phyloP scores from a whole-genome alignment of 106 monocot genomes.

The Gastrodia elata region DNA sequence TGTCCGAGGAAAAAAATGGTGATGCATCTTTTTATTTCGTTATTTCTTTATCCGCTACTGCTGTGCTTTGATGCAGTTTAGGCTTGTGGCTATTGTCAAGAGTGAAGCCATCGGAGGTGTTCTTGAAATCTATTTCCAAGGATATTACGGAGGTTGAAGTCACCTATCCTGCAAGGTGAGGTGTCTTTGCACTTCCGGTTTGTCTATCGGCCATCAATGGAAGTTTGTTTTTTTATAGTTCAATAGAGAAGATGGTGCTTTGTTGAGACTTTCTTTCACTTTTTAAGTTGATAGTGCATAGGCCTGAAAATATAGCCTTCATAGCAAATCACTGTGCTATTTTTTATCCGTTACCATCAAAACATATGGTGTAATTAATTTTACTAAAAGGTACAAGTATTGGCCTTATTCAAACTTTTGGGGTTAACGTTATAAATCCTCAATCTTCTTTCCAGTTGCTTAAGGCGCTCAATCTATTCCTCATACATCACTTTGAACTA shows the following conservation, averaged over 20 bases:
- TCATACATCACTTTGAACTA: too few species aligned
- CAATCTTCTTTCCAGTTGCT: too few species aligned
- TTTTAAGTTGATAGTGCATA: neutral
- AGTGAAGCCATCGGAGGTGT: conserved; percentile 82
- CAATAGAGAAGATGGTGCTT: neutral
- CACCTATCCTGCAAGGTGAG: conserved; percentile 72
- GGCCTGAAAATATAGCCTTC: neutral
- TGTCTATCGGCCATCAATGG: neutral
- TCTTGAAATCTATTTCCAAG: conserved; percentile 75
- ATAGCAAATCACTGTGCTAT: neutral
- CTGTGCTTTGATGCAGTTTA: conserved; percentile 42
- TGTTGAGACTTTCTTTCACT: neutral
- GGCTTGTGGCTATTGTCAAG: conserved; percentile 68
- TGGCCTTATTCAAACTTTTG: neutral
- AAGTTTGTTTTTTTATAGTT: neutral
- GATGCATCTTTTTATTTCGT: too few species aligned
- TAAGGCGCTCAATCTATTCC: too few species aligned
- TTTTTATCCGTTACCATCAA: neutral
- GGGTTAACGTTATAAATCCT: neutral
- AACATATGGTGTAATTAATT: neutral
- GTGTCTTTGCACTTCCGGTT: conserved; percentile 6
- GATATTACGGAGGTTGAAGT: conserved; percentile 73
- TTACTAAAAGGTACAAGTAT: neutral
- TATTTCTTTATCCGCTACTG: too few species aligned
- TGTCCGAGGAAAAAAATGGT: neutral